phyloP scores from a whole-genome alignment of 2,329 filamentous ascomycete species.

The Aspergillus ochraceoroseus region DNA sequence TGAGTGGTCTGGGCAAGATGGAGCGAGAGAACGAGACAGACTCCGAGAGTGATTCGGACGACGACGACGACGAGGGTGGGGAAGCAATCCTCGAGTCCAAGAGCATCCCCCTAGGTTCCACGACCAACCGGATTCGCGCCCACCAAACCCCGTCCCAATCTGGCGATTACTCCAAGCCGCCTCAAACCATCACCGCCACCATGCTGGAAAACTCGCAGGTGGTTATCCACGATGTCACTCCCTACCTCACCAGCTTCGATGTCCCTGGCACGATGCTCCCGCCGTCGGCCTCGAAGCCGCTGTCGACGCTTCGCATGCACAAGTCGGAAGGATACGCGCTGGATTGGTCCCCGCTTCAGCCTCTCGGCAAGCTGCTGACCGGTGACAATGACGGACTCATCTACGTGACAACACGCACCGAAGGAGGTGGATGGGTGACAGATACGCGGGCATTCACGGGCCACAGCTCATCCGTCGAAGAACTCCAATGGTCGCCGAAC shows the following conservation, averaged over 20 bases:
- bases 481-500: constrained; percentile 92
- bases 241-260: constrained; percentile 84
- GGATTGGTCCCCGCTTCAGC: constrained; percentile 86
- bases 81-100: constrained; percentile 94
- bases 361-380: constrained; percentile 79
- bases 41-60: constrained; percentile 64
- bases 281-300: constrained; percentile 78
- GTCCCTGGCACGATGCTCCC: constrained; percentile 76
- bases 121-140: constrained; percentile 87
- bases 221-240: constrained; percentile 89
- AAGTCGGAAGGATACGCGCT: constrained; percentile 90
- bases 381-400: constrained; percentile 89
- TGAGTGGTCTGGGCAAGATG: constrained; percentile 86
- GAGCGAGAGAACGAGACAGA: constrained; percentile 66
- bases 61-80: constrained; percentile 67
- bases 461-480: constrained; percentile 81
- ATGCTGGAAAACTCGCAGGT: constrained; percentile 89
- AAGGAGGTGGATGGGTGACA: constrained; percentile 83
- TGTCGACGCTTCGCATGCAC: constrained; percentile 84
- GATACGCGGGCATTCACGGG: constrained; percentile 78
- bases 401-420: constrained; percentile 78
- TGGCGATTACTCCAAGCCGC: constrained; percentile 61
- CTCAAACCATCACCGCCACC: constrained; percentile 77
- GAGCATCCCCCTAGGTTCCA: constrained; percentile 76
- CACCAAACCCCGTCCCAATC: constrained; percentile 68